Base-by-base conservation (phyloP, 148 eudicot genomes). In the Heliosperma pusillum region DNA sequence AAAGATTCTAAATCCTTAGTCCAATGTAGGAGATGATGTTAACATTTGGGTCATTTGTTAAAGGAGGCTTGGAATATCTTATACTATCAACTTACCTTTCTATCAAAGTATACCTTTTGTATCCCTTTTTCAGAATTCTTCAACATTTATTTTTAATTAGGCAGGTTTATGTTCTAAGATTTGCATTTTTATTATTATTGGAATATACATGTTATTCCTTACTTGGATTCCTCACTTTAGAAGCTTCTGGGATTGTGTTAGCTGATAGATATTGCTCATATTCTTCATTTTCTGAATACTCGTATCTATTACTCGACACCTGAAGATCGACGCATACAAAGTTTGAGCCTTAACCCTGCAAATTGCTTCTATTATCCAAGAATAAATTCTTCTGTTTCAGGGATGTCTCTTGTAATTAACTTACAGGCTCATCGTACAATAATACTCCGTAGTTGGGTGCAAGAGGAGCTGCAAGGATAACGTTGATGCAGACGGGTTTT, bases 21-120 rank as follows among this genome's bases (percentile, higher is more conserved):
- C 44, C 44, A 63, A 71, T 20, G 69, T 7, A 56, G 30, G 27
- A 63, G 64, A 50, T 53, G 24, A 73, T 27, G 10, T 45, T 47
- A 76, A 20, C 29, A 9, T 52, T 70, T 65, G 60, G 82, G 56
- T 75, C 50, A 27, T 56, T 76, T 72, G 40, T 61, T 66, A 16
- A 73, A 27, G 73, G 66, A 59, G 20, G 40, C 33, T 73, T 81
- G 83, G 83, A 77, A 81, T 81, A 72, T 81, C 74, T 52, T 36
- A 59, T 10, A 60, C 21, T n/a, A 17, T 21, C 29, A 13, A 76
- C 70, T 76, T 73, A 61, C 40, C 75, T 81, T 77, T 77, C 36
- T 9, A 10, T 12, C 72, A 73, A 75, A 81, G 81, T 81, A 69
- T 77, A 61, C 78, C 75, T 74, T 60, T 58, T 77, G 53, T 33